Percentiles rank a stretch among this genome's conserved stretches.
Conservation (phyloP, 2,329 filamentous ascomycete genomes). For the Aspergillus pseudoterreus region DNA sequence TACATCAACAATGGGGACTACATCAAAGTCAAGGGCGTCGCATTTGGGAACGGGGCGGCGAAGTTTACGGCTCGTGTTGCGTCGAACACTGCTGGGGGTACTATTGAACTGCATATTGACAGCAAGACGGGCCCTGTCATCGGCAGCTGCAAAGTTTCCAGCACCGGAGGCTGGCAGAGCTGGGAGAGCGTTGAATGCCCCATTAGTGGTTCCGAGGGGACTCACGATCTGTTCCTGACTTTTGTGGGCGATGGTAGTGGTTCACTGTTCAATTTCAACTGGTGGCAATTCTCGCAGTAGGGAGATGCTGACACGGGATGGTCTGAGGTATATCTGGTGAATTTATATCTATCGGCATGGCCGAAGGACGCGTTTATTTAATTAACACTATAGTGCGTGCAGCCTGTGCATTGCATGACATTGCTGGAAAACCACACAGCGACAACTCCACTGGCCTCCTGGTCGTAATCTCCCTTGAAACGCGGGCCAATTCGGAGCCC, state of each 20-base stretch:
- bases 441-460: no score
- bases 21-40: slow-evolving; percentile 3
- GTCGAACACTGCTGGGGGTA: background rate
- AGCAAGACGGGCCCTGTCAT: background rate
- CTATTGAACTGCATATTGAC: background rate
- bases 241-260: background rate
- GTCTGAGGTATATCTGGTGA: no score
- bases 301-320: no score
- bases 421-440: no score
- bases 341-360: no score
- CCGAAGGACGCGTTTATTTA: no score
- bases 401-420: no score
- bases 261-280: background rate
- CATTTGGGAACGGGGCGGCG: background rate
- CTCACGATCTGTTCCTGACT: background rate
- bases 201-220: background rate
- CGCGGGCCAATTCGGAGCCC: no score
- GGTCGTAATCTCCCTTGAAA: no score
- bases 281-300: background rate
- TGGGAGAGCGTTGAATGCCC: background rate
- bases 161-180: background rate
- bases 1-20: slow-evolving; percentile 2
- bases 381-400: no score
- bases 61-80: background rate
- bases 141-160: background rate